These are phyloP conservation scores for Paraphaeosphaeria minitans DNA, from an alignment of 2,329 filamentous ascomycete species.

Conservation along the genomic window DNA sequence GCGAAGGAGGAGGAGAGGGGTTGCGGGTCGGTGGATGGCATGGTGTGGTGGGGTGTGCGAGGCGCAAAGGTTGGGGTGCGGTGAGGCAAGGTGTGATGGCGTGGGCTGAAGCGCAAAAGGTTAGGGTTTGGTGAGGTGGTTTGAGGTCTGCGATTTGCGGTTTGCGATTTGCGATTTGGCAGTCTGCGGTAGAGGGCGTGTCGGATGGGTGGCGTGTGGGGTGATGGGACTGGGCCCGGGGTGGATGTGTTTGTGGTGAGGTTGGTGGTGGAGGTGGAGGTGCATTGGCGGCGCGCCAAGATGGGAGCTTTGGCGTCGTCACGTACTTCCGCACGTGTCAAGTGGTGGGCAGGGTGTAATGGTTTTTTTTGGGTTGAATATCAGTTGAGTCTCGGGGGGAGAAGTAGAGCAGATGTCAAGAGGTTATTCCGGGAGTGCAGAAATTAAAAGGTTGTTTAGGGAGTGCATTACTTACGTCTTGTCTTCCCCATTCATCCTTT, in stretches of 20 bases:
- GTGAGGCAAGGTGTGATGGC: too few species aligned
- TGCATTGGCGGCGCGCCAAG: slow-evolving; percentile 14
- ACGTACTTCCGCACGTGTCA: background rate
- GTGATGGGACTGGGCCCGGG: slow-evolving; percentile 15
- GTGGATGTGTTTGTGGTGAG: slow-evolving; percentile 13
- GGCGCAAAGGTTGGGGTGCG: slow-evolving; percentile 1
- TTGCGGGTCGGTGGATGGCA: slow-evolving; percentile 7
- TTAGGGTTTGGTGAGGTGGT: background rate
- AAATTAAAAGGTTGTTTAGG: too few species aligned
- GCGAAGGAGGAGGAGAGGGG: slow-evolving; percentile 73
- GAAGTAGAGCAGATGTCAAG: too few species aligned
- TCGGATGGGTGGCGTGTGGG: slow-evolving; percentile 4
- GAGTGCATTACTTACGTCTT: too few species aligned
- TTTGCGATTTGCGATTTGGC: background rate
- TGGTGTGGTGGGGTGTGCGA: too few species aligned
- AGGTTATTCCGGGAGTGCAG: too few species aligned
- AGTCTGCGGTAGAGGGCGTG: background rate
- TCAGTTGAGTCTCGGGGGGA: too few species aligned
- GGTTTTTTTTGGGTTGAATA: too few species aligned
- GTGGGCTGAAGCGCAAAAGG: too few species aligned
- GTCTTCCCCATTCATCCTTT: too few species aligned
- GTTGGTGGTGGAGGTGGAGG: slow-evolving; percentile 25
- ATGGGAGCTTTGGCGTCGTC: slow-evolving; percentile 14
- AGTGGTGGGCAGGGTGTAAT: background rate
- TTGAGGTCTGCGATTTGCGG: background rate